A percentile compares a stretch with the other conserved stretches of the same genome.
phyloP scores from a whole-genome alignment of 495 filamentous ascomycete genomes.

The Pseudoneurospora amorphoporcata region DNA sequence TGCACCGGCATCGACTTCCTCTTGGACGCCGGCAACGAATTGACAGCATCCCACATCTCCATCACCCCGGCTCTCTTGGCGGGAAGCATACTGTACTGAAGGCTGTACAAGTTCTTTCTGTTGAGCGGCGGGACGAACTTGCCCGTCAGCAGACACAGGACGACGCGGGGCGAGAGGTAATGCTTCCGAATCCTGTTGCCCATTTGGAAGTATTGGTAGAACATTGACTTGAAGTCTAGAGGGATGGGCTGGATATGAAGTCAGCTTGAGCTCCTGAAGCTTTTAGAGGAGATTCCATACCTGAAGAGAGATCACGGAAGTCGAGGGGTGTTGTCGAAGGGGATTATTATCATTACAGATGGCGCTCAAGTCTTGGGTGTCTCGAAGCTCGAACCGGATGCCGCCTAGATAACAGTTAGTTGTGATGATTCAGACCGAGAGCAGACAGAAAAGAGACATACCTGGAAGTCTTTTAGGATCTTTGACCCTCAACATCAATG shows the following conservation, averaged over 20 bases:
- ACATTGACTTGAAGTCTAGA: conserved; percentile 82
- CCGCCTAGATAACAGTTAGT: conserved; percentile 45
- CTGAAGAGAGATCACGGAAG: conserved; percentile 73
- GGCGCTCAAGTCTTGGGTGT: conserved; percentile 45
- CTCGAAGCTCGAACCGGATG: conserved; percentile 80
- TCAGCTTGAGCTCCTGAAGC: background rate
- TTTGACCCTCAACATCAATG: conserved; percentile 91
- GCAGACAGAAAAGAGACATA: conserved; percentile 17
- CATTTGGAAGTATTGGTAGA: conserved; percentile 94
- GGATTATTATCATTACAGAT: conserved; percentile 26
- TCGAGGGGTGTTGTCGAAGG: conserved; percentile 29
- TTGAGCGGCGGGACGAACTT: conserved; percentile 87
- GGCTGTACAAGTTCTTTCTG: conserved; percentile 84
- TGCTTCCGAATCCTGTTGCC: conserved; percentile 87
- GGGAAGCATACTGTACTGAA: conserved; percentile 98
- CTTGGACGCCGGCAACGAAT: conserved; percentile 45
- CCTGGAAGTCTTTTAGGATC: conserved; percentile 85
- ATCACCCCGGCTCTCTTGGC: conserved; percentile 64
- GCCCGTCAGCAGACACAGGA: conserved; percentile 79
- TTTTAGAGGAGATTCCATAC: conserved; percentile 28
- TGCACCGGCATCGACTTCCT: conserved; percentile 16
- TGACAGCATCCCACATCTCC: conserved; percentile 70
- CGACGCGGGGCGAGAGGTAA: conserved; percentile 80
- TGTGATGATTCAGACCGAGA: background rate
- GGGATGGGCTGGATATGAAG: conserved; percentile 60